Base-by-base conservation (phyloP, 2,329 filamentous ascomycete species). In the Chrysosphaeria jannelii region DNA sequence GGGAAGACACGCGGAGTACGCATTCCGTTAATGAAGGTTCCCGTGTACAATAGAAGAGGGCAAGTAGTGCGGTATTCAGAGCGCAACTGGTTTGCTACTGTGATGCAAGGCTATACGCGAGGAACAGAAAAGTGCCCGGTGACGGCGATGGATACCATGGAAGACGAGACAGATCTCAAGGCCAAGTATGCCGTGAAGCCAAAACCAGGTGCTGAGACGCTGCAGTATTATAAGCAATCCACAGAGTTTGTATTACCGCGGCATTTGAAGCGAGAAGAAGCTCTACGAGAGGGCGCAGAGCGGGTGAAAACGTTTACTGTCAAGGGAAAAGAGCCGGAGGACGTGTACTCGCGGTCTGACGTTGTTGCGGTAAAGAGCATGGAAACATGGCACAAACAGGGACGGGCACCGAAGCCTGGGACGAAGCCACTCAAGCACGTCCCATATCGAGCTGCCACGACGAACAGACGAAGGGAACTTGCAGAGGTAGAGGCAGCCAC, bases 361-460 rank as follows among this genome's bases (percentile, higher is more conserved):
- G 63, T 93, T 0, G 62, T 79, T 3, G 53, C 58, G 19, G 89
- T 88, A 40, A 79, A 90, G 42, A 88, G 75, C 14, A 70, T 72
- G 2, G 85, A 97, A 40, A 90, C 75, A 2, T 97, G 85, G 85
- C 85, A 93, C 40, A 91, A 91, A 40, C 81, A 91, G 48, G 85
- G 85, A 0, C 61, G 81, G 8, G 68, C 65, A 13, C 64, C 85
- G 3, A 55, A 59, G 13, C 37, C 51, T 0, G 76, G 72, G 3
- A 64, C 70, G 32, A 46, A 62, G 23, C 74, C 85, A 0, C 45
- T 91, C 28, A 97, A 97, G 41, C 56, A 60, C 20, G 85, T 90
- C 0, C 76, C 81, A 0, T 78, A 85, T 39, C 70, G 85, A 20
- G 85, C 78, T 10, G 81, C 90, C 4, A 97, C 85, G 0, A 57